Evolutionary conservation across 768 basidiomycete genomes (phyloP), one percentile per base, ranked within the genome.

Genomic region (Clitopilus passeckerianus): DNA sequence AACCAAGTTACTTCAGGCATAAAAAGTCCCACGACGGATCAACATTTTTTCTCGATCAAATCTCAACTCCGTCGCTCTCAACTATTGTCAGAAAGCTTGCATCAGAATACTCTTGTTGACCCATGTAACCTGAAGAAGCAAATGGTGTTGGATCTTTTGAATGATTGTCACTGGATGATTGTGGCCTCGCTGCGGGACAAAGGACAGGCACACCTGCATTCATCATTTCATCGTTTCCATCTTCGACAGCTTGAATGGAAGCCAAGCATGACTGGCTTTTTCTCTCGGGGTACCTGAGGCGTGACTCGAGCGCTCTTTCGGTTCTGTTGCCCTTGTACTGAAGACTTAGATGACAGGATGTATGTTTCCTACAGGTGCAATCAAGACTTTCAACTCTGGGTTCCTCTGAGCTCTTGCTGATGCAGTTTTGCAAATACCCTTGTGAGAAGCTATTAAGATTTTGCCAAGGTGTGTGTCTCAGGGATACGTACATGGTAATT

Each of bases 21-120:
- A 14, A 23, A 43, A 18, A 44, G 54, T 60, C 59, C 57, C 62
- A 60, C 62, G 62, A 50, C 56, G 54, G 18, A 43, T 52, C 52
- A 57, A 27, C 44, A 15, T 46, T 18, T 50, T 24, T 20, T 46
- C 41, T 50, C 22, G 57, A 46, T 34, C 44, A 34, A 41, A 41
- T 41, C 37, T 41, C 5, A 12, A 14, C 37, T 41, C 37, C 37
- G 37, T 30, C 37, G 12, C 37, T 5, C 14, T 41, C n/a, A 14
- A 41, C 37, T 41, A 9, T 41, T 41, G 37, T 30, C 37, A 41
- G 37, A 41, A n/a, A 30, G 27, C 27, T 4, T 30, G 27, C 27
- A 30, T 41, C 37, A 41, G 37, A 41, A 41, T 41, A n/a, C 27
- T 30, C 27, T 30, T 30, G 27, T 30, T 30, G 27, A 30, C 7